These are phyloP conservation scores for Pseudohyphozyma bogoriensis DNA, from an alignment of 768 basidiomycete species.

Conservation along the genomic window DNA sequence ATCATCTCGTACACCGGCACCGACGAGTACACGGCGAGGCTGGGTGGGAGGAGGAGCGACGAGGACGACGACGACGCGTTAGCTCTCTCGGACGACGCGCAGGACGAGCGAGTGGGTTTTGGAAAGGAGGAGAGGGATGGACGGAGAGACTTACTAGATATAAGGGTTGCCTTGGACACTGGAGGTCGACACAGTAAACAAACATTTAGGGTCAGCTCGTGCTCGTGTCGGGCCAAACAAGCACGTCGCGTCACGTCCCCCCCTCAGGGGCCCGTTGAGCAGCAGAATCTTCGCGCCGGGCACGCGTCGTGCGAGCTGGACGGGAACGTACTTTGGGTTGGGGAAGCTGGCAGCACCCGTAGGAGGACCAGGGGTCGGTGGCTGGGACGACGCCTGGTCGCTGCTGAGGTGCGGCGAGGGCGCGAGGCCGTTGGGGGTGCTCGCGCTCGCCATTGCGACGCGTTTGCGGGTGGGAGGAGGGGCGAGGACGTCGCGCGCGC, in stretches of 20 bases:
- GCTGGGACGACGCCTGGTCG: background rate
- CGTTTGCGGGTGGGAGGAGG: too few relatives aligned
- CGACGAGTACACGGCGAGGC: conserved; percentile 37
- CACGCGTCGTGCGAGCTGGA: background rate
- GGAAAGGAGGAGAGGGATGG: background rate
- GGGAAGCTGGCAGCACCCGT: background rate
- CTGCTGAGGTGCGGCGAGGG: too few relatives aligned
- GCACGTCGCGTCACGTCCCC: background rate
- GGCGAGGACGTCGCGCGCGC: too few relatives aligned
- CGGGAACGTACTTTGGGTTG: background rate
- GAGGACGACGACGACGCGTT: background rate
- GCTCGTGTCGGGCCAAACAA: background rate
- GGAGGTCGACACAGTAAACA: background rate
- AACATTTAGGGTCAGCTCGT: background rate
- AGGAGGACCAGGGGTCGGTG: background rate
- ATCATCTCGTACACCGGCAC: conserved; percentile 36
- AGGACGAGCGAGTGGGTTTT: accelerated
- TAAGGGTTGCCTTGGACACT: conserved; percentile 27
- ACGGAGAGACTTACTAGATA: conserved; percentile 19
- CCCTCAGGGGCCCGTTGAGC: background rate
- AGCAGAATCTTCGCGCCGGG: background rate
- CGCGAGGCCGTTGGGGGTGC: too few relatives aligned
- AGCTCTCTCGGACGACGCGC: background rate
- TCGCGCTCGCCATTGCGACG: too few relatives aligned
- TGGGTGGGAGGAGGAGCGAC: background rate